These are phyloP conservation scores for Debaryomyces udenii DNA, from an alignment of 1,139 yeast species.

Conservation along the genomic window DNA sequence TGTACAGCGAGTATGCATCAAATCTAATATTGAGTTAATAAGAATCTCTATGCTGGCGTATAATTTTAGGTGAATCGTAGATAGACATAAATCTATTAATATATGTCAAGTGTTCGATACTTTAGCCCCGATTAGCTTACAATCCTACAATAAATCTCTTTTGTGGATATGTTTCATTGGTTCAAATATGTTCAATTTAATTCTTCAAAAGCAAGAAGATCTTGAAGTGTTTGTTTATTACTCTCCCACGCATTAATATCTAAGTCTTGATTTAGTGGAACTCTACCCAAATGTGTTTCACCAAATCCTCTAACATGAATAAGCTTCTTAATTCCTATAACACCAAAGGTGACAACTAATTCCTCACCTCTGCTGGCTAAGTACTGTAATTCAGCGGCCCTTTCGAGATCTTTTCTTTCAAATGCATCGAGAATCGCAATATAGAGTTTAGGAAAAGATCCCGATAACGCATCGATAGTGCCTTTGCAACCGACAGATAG, in stretches of 20 bases:
- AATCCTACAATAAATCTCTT: too few relatives aligned
- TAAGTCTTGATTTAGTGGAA: conserved; percentile 31
- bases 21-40: too few relatives aligned
- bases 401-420: conserved; percentile 20
- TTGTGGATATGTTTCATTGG: too few relatives aligned
- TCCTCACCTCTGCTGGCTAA: conserved; percentile 26
- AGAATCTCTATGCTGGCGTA: too few relatives aligned
- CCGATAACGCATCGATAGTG: conserved; percentile 32
- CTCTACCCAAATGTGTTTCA: conserved; percentile 33
- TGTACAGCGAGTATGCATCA: too few relatives aligned
- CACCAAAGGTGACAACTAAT: conserved; percentile 24
- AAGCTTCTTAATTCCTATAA: conserved; percentile 30
- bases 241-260: conserved; percentile 6
- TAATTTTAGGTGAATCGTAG: too few relatives aligned
- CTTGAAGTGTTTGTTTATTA: neutral
- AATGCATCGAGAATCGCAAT: conserved; percentile 22
- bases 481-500: conserved; percentile 26
- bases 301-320: conserved; percentile 43
- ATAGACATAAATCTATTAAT: too few relatives aligned
- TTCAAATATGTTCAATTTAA: too few relatives aligned
- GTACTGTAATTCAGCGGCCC: conserved; percentile 23
- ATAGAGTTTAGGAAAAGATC: conserved; percentile 50
- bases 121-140: too few relatives aligned
- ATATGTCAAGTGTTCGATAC: too few relatives aligned
- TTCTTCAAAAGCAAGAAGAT: neutral